Base-by-base conservation (phyloP, 1,284 basidiomycete genomes). In the Tausonia pullulans region DNA sequence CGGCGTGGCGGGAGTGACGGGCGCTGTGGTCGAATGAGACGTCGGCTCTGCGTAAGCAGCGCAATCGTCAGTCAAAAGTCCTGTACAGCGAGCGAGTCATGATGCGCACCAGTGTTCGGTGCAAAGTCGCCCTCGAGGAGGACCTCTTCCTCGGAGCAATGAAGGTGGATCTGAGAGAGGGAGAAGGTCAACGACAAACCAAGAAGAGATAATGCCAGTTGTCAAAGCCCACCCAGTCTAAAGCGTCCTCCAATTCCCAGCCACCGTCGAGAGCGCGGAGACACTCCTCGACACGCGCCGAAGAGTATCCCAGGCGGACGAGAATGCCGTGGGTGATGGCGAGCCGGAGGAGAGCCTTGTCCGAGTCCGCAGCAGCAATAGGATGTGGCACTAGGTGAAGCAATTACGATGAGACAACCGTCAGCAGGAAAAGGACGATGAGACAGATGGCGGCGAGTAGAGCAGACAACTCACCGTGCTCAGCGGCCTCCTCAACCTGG, bases 241-340 rank as follows among this genome's bases (percentile, higher is more conserved):
- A 81, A n/a, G 89, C 92, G 64, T 94, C 89, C 27, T 97, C 92
- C 52, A 96, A 79, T 6, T 93, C 89, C 16, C 89, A 78, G 0
- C 84, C 72, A 2, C 76, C 83, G 46, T 80, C 75, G 46, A 87
- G 84, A 27, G 77, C 75, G 61, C 75, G 76, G 13, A 96, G 75
- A 69, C 90, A 93, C 67, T 85, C 80, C 61, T 84, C 80, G 8
- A 92, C 84, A 48, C 84, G 80, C 7, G 79, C 80, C 68, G 88
- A 83, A 0, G 82, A 76, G 74, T 94, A 94, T 0, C 90, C 91
- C n/a, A 95, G 79, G 61, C 87, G 82, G 66, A 87, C 80, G n/a
- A 98, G 79, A 16, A 90, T 82, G 43, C 89, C 87, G 71, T 89
- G 93, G 0, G 88, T 87, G 48, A 89, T 81, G 27, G 85, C 90